Conservation (phyloP, 768 basidiomycete species). For the Mrakia gelida region DNA sequence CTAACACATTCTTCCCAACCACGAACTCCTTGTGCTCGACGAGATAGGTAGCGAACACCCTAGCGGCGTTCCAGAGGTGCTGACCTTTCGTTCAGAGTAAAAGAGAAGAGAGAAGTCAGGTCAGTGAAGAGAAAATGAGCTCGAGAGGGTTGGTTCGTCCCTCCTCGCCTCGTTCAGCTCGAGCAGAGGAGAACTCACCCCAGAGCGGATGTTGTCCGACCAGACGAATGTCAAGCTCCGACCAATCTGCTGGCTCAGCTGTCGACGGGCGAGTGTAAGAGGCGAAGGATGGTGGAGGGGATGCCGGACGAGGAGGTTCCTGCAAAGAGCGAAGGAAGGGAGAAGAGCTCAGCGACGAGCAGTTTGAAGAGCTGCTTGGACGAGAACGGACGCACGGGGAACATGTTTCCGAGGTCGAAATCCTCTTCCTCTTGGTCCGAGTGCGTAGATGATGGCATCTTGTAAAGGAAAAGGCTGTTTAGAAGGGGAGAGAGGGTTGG, state of each 20-base stretch:
- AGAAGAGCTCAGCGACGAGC: not conserved
- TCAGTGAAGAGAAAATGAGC: slow-evolving; percentile 46
- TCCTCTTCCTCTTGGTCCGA: slow-evolving; percentile 29
- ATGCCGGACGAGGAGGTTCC: slow-evolving; percentile 37
- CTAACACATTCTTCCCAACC: slow-evolving; percentile 57
- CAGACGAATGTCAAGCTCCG: slow-evolving; percentile 58
- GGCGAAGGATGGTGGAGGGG: slow-evolving; percentile 37
- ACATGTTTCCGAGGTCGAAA: slow-evolving; percentile 33
- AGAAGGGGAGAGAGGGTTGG: not conserved
- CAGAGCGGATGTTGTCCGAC: slow-evolving; percentile 54
- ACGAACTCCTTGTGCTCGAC: slow-evolving; percentile 40
- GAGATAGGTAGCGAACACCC: slow-evolving; percentile 39
- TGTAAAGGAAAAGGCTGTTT: slow-evolving; percentile 6
- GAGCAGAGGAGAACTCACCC: slow-evolving; percentile 8
- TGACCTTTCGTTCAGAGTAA: slow-evolving; percentile 54
- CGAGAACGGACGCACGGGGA: slow-evolving; percentile 35
- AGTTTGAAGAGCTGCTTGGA: no score
- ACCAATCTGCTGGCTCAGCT: slow-evolving; percentile 37
- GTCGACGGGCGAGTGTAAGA: slow-evolving; percentile 31
- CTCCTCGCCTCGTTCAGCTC: slow-evolving; percentile 45
- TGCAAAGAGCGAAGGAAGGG: slow-evolving; percentile 5
- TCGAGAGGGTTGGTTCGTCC: slow-evolving; percentile 60
- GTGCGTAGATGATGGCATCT: slow-evolving; percentile 37
- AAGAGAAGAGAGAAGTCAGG: not conserved
- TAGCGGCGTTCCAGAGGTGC: slow-evolving; percentile 42